A percentile compares a stretch with the other conserved stretches of the same genome.
phyloP scores from a whole-genome alignment of 306 rosid genomes.

The Rosa persica region DNA sequence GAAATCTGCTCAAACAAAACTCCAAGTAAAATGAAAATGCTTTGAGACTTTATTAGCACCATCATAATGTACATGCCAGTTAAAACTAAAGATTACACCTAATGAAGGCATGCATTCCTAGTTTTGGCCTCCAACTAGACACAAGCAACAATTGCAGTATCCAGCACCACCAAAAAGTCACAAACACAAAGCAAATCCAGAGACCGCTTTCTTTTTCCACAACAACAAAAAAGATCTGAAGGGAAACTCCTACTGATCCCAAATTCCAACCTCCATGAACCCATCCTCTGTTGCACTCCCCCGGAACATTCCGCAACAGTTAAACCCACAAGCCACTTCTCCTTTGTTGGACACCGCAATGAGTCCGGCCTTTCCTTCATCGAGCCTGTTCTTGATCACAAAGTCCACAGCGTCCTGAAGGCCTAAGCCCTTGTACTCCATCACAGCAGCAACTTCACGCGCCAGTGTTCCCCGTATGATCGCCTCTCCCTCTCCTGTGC shows the following conservation, averaged over 20 bases:
- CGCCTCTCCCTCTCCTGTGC: constrained; percentile 95
- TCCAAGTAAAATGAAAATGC: neutral
- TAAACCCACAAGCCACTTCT: constrained; percentile 84
- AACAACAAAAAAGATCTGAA: neutral
- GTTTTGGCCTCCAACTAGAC: neutral
- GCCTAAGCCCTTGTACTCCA: constrained; percentile 85
- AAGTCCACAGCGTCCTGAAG: constrained; percentile 79
- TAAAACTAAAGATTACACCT: constrained; percentile 6
- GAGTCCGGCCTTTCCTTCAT: constrained; percentile 81
- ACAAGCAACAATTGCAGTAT: constrained; percentile 11
- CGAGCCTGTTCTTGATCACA: constrained; percentile 71
- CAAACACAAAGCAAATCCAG: constrained; percentile 6
- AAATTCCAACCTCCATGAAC: constrained; percentile 86
- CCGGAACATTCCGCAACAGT: constrained; percentile 85
- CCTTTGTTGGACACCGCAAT: constrained; percentile 77
- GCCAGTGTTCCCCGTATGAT: constrained; percentile 91
- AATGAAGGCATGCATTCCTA: constrained; percentile 15
- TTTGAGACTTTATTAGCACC: constrained; percentile 3
- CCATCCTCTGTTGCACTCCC: constrained; percentile 80
- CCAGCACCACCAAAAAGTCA: neutral
- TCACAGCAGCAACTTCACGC: constrained; percentile 88
- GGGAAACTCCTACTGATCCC: constrained; percentile 45
- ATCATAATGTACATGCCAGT: neutral
- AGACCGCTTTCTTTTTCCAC: neutral
- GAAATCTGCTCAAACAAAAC: neutral